A percentile compares a stretch with the other conserved stretches of the same genome.
These are phyloP conservation scores for Sphaerulina musiva DNA, from an alignment of 2,329 filamentous ascomycete genomes.

Conservation along the genomic window DNA sequence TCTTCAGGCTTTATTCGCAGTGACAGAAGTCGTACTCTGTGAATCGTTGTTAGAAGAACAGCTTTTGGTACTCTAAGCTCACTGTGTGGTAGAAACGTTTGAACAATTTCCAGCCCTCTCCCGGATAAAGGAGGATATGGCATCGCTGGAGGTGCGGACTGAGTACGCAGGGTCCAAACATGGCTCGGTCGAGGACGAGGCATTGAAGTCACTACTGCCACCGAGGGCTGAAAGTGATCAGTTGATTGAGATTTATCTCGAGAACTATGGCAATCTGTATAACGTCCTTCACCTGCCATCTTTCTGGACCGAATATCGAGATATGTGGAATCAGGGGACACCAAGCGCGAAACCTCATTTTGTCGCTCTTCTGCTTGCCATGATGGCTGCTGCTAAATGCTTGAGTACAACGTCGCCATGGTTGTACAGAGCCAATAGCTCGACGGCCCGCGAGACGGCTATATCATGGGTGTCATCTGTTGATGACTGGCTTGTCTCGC, in stretches of 20 bases:
- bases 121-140: slow-evolving; percentile 27
- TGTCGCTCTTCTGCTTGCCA: slow-evolving; percentile 37
- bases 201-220: slow-evolving; percentile 36
- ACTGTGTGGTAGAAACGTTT: slow-evolving; percentile 21
- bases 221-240: slow-evolving; percentile 36
- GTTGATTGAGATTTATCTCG: slow-evolving; percentile 45
- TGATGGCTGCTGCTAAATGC: slow-evolving; percentile 37
- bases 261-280: slow-evolving; percentile 46
- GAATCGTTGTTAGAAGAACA: neutral
- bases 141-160: slow-evolving; percentile 20
- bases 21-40: neutral
- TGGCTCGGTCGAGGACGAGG: slow-evolving; percentile 26
- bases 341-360: slow-evolving; percentile 29
- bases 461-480: slow-evolving; percentile 35
- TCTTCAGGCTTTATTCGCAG: neutral
- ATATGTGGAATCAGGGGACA: slow-evolving; percentile 41
- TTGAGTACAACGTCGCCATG: slow-evolving; percentile 27
- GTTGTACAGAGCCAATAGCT: slow-evolving; percentile 41
- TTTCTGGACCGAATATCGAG: slow-evolving; percentile 47
- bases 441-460: slow-evolving; percentile 37
- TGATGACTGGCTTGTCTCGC: slow-evolving; percentile 39
- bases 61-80: neutral
- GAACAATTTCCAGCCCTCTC: slow-evolving; percentile 33
- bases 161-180: slow-evolving; percentile 22
- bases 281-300: slow-evolving; percentile 50